Evolutionary conservation across 768 basidiomycete genomes (phyloP).

Genomic region (Boletus subparvulus): DNA sequence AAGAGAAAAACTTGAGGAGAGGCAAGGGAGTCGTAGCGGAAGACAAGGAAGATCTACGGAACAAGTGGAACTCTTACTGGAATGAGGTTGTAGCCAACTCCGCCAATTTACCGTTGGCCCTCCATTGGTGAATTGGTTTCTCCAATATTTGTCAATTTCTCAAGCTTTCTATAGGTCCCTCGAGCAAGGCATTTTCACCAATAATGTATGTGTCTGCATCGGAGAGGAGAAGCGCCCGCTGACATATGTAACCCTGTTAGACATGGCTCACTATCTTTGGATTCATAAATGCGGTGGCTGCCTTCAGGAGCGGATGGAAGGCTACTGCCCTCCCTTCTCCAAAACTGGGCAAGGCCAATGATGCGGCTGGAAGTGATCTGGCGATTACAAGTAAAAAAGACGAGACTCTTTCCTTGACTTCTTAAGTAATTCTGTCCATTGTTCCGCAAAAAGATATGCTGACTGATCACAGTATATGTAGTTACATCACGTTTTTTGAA

Average conservation of each 20-base stretch:
- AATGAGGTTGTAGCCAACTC: slow-evolving; percentile 71
- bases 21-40: slow-evolving; percentile 50
- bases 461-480: neutral
- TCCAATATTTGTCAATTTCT: neutral
- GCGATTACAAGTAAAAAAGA: slow-evolving; percentile 11
- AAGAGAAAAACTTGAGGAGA: slow-evolving; percentile 56
- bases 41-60: slow-evolving; percentile 56
- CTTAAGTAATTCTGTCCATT: slow-evolving; percentile 4
- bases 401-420: neutral
- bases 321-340: slow-evolving; percentile 47
- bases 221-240: neutral
- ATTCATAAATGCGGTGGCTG: slow-evolving; percentile 51
- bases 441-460: neutral
- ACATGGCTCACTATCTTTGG: slow-evolving; percentile 42
- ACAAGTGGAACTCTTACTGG: slow-evolving; percentile 67
- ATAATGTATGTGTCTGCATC: slow-evolving; percentile 48
- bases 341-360: neutral
- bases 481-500: neutral
- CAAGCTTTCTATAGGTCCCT: slow-evolving; percentile 52
- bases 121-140: slow-evolving; percentile 67
- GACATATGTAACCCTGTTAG: slow-evolving; percentile 24
- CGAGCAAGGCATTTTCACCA: slow-evolving; percentile 62
- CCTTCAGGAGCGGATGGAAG: slow-evolving; percentile 71
- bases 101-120: slow-evolving; percentile 75
- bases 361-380: slow-evolving; percentile 1